Evolutionary conservation across 78 protist species (phyloP).

Genomic region (Guillardia theta): DNA sequence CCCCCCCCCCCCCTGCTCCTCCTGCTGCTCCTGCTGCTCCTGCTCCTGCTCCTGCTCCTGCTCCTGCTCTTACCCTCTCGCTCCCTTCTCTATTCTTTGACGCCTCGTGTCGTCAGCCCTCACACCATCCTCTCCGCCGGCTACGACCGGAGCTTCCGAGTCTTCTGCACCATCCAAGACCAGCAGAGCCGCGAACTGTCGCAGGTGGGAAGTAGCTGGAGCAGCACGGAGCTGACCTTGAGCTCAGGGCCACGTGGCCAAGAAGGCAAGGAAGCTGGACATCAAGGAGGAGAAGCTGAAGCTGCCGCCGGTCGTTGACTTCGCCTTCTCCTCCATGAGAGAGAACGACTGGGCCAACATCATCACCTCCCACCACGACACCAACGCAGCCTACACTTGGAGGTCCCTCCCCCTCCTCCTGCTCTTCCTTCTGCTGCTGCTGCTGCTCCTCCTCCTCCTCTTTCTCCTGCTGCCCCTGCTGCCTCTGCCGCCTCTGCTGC

Average conservation of each 20-base stretch:
- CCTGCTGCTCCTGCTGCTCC: no score
- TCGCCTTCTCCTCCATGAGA: not conserved
- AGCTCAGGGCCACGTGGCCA: not conserved
- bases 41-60: no score
- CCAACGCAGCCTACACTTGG: not conserved
- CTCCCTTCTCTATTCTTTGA: no score
- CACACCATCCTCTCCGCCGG: slow-evolving; percentile 33
- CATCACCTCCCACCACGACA: slow-evolving; percentile 37
- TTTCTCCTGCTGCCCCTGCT: not conserved
- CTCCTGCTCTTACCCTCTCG: no score
- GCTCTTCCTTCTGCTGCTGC: not conserved
- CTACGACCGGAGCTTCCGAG: slow-evolving; percentile 41
- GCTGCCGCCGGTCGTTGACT: slow-evolving; percentile 46
- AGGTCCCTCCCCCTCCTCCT: not conserved
- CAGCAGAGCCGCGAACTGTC: slow-evolving; percentile 47
- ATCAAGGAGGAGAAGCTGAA: not conserved
- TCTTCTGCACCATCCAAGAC: slow-evolving; percentile 44
- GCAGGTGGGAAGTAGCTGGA: slow-evolving; percentile 15
- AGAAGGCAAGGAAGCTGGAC: not conserved
- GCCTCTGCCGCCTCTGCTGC: not conserved
- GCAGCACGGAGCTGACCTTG: no score
- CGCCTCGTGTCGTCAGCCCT: no score
- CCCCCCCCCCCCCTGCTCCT: no score
- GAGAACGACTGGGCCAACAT: slow-evolving; percentile 60
- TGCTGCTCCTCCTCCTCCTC: not conserved